Conservation (phyloP, 2,329 filamentous ascomycete species). For the Grosmannia clavigera region DNA sequence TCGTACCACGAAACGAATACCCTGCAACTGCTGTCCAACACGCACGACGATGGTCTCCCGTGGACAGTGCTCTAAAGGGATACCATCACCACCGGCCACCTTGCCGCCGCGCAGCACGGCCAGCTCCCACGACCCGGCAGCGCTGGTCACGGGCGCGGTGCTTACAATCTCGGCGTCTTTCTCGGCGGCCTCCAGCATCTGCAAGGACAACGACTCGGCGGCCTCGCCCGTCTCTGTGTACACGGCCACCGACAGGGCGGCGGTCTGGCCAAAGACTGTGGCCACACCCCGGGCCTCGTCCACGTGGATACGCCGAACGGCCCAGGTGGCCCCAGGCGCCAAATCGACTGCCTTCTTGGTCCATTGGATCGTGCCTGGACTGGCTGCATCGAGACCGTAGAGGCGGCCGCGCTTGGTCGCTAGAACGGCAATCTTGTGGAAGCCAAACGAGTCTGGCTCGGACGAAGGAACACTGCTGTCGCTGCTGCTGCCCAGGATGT, state of each 20-base stretch:
- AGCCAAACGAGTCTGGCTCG: constrained; percentile 61
- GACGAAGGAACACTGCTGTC: constrained; percentile 16
- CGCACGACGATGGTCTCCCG: constrained; percentile 43
- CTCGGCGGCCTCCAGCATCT: constrained; percentile 7
- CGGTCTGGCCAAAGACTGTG: constrained; percentile 40
- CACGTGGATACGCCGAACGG: constrained; percentile 54
- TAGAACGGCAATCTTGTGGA: constrained; percentile 73
- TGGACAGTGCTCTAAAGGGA: constrained; percentile 33
- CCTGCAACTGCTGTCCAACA: constrained; percentile 35
- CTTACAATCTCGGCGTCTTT: constrained; percentile 20
- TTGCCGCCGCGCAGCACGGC: constrained; percentile 12
- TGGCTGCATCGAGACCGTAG: constrained; percentile 66
- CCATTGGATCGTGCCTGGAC: constrained; percentile 66
- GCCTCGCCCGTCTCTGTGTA: constrained; percentile 40
- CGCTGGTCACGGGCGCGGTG: constrained; percentile 40
- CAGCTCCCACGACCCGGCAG: constrained; percentile 40
- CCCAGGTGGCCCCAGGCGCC: constrained; percentile 40
- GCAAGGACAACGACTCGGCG: constrained; percentile 20
- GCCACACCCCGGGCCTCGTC: constrained; percentile 44
- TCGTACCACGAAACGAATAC: constrained; percentile 37
- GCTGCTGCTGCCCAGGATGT: constrained; percentile 40
- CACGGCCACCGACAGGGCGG: constrained; percentile 50
- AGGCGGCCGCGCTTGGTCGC: constrained; percentile 70
- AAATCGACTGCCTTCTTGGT: constrained; percentile 51
- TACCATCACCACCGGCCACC: constrained; percentile 12